Conservation (phyloP, 2,329 filamentous ascomycete genomes). For the Arachnopeziza araneosa region DNA sequence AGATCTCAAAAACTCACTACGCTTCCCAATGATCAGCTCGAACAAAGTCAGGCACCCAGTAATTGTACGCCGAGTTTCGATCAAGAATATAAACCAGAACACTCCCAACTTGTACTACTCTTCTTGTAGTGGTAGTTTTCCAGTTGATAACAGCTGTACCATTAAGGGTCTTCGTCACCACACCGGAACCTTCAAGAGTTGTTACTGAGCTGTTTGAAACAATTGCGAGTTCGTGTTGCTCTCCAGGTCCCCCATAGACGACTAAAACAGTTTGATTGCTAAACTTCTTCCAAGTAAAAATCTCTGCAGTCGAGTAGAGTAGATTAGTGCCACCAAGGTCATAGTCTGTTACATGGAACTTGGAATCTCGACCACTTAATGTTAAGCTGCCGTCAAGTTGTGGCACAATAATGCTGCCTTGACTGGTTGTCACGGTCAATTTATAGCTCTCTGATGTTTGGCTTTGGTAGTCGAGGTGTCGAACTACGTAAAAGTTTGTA, state of each 20-base stretch:
- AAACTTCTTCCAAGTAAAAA: slow-evolving; percentile 65
- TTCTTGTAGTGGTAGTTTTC: slow-evolving; percentile 47
- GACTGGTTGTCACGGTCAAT: slow-evolving; percentile 55
- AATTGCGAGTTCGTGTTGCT: slow-evolving; percentile 58
- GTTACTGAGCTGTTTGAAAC: slow-evolving; percentile 30
- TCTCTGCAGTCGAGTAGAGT: slow-evolving; percentile 64
- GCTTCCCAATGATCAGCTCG: slow-evolving; percentile 32
- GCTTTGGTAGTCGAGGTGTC: slow-evolving; percentile 62
- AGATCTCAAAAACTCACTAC: slow-evolving; percentile 22
- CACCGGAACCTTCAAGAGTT: slow-evolving; percentile 26
- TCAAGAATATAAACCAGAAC: slow-evolving; percentile 38
- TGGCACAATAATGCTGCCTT: slow-evolving; percentile 51
- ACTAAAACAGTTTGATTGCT: slow-evolving; percentile 53
- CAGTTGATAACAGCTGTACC: slow-evolving; percentile 48
- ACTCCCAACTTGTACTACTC: slow-evolving; percentile 43
- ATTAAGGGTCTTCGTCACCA: slow-evolving; percentile 32
- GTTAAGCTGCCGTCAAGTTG: slow-evolving; percentile 51
- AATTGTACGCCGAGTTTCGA: slow-evolving; percentile 61
- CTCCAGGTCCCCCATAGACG: slow-evolving; percentile 57
- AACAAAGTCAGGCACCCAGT: slow-evolving; percentile 58
- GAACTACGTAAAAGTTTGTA: slow-evolving; percentile 57
- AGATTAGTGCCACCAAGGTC: slow-evolving; percentile 52
- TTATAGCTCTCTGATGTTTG: slow-evolving; percentile 54
- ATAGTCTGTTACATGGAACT: slow-evolving; percentile 63
- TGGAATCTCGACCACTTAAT: slow-evolving; percentile 59